These are phyloP conservation scores for Coniferiporia weirii DNA, from an alignment of 1,284 basidiomycete genomes.

Conservation along the genomic window DNA sequence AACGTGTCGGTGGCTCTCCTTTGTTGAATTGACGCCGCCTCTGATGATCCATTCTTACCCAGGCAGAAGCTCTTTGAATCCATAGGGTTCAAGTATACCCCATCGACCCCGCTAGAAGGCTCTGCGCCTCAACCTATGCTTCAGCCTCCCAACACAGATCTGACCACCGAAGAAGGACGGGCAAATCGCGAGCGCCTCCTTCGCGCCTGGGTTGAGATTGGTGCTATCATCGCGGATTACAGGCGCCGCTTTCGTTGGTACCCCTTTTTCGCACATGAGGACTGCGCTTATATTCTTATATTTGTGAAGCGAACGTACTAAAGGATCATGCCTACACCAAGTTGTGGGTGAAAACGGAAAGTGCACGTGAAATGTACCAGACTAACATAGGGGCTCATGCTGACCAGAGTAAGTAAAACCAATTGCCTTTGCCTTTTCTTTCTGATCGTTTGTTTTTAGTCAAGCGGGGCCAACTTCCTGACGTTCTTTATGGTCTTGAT, in stretches of 20 bases:
- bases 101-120: slow-evolving; percentile 19
- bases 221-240: slow-evolving; percentile 60
- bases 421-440: background rate
- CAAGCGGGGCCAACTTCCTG: slow-evolving; percentile 43
- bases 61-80: slow-evolving; percentile 52
- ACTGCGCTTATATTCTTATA: background rate
- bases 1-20: slow-evolving; percentile 42
- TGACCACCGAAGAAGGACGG: slow-evolving; percentile 38
- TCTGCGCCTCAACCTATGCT: slow-evolving; percentile 33
- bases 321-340: slow-evolving; percentile 33
- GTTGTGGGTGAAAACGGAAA: slow-evolving; percentile 50
- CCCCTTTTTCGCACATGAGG: slow-evolving; percentile 1
- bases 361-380: slow-evolving; percentile 64
- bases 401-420: slow-evolving; percentile 53
- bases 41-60: slow-evolving; percentile 14
- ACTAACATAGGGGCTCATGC: slow-evolving; percentile 67
- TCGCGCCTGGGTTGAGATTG: slow-evolving; percentile 70
- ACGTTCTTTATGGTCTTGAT: slow-evolving; percentile 37
- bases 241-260: slow-evolving; percentile 42
- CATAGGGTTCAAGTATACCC: slow-evolving; percentile 42
- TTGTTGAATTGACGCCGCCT: slow-evolving; percentile 8
- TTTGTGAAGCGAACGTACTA: slow-evolving; percentile 30
- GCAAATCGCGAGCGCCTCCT: slow-evolving; percentile 56
- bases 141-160: slow-evolving; percentile 50
- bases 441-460: slow-evolving; percentile 5